phyloP scores from a whole-genome alignment of 192 early-diverging fungal genomes.

The Podila horticola region DNA sequence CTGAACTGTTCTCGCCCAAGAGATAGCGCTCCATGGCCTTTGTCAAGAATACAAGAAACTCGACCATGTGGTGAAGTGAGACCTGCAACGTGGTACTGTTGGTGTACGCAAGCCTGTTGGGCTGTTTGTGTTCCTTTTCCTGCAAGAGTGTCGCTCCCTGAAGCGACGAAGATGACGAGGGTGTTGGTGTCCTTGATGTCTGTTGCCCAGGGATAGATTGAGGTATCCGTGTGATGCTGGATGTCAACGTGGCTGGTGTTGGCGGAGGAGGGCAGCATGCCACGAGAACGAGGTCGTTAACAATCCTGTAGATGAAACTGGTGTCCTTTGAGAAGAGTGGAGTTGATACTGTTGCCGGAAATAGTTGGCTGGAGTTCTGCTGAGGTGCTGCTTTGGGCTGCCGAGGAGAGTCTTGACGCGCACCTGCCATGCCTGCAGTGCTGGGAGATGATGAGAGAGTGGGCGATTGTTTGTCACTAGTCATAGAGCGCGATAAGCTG shows the following conservation, averaged over 20 bases:
- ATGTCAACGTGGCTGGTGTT: conserved; percentile 6
- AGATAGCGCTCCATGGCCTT: conserved; percentile 30
- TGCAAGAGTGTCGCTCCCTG: not conserved
- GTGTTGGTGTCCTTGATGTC: not conserved
- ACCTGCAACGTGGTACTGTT: conserved; percentile 2
- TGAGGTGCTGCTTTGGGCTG: not conserved
- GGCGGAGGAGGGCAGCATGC: conserved; percentile 35
- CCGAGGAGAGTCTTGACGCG: not conserved
- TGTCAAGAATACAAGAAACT: conserved; percentile 29
- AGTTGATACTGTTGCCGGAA: not conserved
- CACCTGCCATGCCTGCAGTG: not conserved
- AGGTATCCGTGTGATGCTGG: conserved; percentile 25
- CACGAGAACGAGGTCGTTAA: conserved; percentile 32
- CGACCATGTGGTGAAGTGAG: conserved; percentile 21
- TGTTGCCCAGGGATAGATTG: conserved; percentile 8
- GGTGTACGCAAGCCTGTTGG: conserved; percentile 18
- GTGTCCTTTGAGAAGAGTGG: conserved; percentile 23
- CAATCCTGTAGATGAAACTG: conserved; percentile 29
- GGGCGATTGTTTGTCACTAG: too few species aligned
- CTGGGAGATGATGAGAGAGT: too few species aligned
- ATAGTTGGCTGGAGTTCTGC: not conserved
- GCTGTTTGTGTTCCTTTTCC: not conserved
- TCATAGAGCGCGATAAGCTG: not conserved
- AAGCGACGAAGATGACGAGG: not conserved
- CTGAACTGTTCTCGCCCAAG: not conserved